phyloP scores from a whole-genome alignment of 164 flowering plant genomes.

The Liriodendron chinense region DNA sequence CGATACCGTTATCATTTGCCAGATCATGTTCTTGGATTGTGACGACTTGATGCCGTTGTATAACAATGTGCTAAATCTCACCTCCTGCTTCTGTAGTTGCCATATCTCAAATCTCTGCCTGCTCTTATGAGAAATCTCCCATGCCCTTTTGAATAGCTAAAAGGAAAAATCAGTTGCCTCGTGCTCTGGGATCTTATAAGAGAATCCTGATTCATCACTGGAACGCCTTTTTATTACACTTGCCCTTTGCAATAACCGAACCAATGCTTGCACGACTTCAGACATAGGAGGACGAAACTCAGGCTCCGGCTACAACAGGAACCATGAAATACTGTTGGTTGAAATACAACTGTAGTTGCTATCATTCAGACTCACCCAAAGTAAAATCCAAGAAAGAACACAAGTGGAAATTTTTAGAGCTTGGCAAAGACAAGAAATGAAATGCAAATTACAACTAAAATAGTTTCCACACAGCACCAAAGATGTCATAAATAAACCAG shows the following conservation, averaged over 20 bases:
- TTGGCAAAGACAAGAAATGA: no score
- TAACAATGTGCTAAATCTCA: neutral
- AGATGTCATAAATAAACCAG: no score
- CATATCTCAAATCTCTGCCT: neutral
- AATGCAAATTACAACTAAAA: no score
- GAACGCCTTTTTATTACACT: constrained; percentile 68
- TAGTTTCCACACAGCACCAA: no score
- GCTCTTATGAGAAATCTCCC: neutral
- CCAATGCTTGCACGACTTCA: constrained; percentile 91
- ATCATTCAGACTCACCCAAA: no score
- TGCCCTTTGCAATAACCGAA: constrained; percentile 86
- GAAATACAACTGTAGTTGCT: no score
- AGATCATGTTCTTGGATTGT: neutral
- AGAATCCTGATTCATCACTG: constrained; percentile 72
- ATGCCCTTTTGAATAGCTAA: constrained; percentile 12
- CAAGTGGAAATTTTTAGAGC: no score
- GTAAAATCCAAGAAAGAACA: no score
- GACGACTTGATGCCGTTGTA: neutral
- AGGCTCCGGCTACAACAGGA: constrained; percentile 69
- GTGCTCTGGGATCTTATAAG: constrained; percentile 64
- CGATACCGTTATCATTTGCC: neutral
- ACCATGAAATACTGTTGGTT: constrained; percentile 7
- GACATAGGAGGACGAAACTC: constrained; percentile 98
- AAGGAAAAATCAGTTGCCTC: constrained; percentile 67
- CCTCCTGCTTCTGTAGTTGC: neutral